These are phyloP conservation scores for Gossypium sturtianum DNA, from an alignment of 345 rosid genomes.

Conservation along the genomic window DNA sequence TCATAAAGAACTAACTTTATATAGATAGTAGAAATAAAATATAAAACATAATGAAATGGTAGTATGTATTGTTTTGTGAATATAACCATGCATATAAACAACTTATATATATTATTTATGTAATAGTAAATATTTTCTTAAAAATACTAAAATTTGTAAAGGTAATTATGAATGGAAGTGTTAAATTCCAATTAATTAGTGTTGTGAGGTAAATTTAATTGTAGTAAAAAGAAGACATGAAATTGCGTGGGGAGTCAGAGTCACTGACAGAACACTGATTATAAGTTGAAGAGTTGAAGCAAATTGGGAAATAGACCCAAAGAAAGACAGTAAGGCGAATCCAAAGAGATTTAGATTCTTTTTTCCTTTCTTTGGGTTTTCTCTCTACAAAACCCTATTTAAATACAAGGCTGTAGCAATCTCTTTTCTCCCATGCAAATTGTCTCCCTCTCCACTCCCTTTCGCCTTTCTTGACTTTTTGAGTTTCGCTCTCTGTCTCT, in stretches of 20 bases:
- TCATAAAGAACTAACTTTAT: no score
- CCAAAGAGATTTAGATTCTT: constrained; percentile 22
- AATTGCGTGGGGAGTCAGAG: constrained; percentile 34
- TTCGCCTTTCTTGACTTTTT: background rate
- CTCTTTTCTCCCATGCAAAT: constrained; percentile 42
- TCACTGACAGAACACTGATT: constrained; percentile 25
- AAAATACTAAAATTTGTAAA: no score
- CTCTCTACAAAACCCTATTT: constrained; percentile 34
- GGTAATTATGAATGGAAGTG: no score
- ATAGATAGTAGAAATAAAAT: no score
- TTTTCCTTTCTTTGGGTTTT: constrained; percentile 4
- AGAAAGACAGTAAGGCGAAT: constrained; percentile 33
- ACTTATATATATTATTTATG: no score
- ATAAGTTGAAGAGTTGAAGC: background rate
- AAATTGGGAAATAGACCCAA: constrained; percentile 19
- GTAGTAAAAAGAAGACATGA: constrained; percentile 2
- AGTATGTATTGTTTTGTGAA: no score
- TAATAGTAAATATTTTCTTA: no score
- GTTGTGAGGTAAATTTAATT: background rate
- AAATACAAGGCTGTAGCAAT: constrained; percentile 27
- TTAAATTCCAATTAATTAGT: no score
- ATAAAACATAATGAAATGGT: no score
- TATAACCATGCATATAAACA: no score
- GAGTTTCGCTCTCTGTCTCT: background rate
- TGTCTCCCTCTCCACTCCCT: constrained; percentile 23